Base-by-base conservation (phyloP, 2,329 filamentous ascomycete genomes). In the Phialophora tarda region DNA sequence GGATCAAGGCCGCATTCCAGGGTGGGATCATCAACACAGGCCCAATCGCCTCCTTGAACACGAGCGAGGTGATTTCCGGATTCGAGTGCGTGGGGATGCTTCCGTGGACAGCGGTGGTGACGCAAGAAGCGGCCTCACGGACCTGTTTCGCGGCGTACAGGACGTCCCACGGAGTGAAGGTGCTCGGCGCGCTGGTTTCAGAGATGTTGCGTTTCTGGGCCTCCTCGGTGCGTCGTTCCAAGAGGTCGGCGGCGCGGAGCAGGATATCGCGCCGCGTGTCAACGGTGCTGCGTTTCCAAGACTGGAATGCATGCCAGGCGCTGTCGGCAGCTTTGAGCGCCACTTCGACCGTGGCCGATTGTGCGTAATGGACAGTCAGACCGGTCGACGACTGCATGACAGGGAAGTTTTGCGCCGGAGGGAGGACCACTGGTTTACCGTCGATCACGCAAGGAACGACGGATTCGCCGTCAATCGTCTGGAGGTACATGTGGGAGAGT, bases 61-160 rank as follows among this genome's bases (percentile, higher is more conserved):
- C 58, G 6, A 66, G 53, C 71, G 89, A 91, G 69, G 96, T 90
- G 77, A 91, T 92, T 71, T 96, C 82, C 51, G 97, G 83, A 75
- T 95, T 94, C 74, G 96, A 89, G 68, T 88, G 90, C 67, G 93
- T 87, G 79, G 90, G 89, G 70, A 93, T 86, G 32, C 92, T 92
- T 14, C 93, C 97, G 24, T 87, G 82, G 71, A 97, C 85, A 80
- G 97, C 93, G 72, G 89, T 91, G 54, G 85, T 88, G 1, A 90
- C 77, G 93, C 97, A 57, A 90, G 86, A 74, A 96, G 96, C 26
- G 93, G 93, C 26, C 93, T 86, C 44, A 93, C 93, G 92, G 97
- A 97, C 81, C 8, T 32, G 30, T 11, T 97, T 93, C 73, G 90
- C 87, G 0, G 92, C 96, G 67, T 97, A 82, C 76, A 96, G 92